Base-by-base conservation (phyloP, 2,329 filamentous ascomycete species). In the Tolypocladium nubicola region DNA sequence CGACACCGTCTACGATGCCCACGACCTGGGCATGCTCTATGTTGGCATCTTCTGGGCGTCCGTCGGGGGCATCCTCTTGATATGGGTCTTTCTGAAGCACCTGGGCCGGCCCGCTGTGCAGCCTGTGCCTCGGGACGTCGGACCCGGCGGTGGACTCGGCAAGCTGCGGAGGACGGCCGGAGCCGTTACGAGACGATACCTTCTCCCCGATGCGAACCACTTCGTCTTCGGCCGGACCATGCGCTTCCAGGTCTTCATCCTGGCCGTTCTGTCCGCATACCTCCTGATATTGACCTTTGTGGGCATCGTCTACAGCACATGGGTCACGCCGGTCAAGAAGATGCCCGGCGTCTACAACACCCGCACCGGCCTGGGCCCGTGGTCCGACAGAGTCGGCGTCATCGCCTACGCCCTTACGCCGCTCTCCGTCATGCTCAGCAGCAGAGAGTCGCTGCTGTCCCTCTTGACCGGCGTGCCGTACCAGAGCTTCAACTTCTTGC, bases 401-500 rank as follows among this genome's bases (percentile, higher is more conserved):
- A 69, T 91, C 0, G 87, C 88, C 1, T 91, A 88, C 63, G 88
- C 87, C 0, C 76, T 91, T 11, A 90, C 87, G 0, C 88, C 88
- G 0, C 75, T 91, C 0, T 85, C 85, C 0, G 72, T 91, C 37
- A 70, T 88, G 53, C 76, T 91, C 14, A 78, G 81, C n/a, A 85
- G 77, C 58, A 79, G 88, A 45, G 88, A 91, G 67, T 88, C 84
- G 0, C 73, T 90, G 2, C 77, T 91, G 4, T 87, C 84, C 0
- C 67, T 88, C 16, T 69, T 89, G 53, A 91, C 87, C 0, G 88
- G 88, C 1, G 76, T 91, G 0, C 87, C 88, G 0, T 89, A 90
- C 65, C 87, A 90, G 63, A 83, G 81, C 64, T 90, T 91, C 77
- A 86, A 88, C 70, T 91, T 91, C 66, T 73, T 91, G 23, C 88